Evolutionary conservation across 2,329 filamentous ascomycete genomes (phyloP).

Genomic region (Fusarium veterinarium): DNA sequence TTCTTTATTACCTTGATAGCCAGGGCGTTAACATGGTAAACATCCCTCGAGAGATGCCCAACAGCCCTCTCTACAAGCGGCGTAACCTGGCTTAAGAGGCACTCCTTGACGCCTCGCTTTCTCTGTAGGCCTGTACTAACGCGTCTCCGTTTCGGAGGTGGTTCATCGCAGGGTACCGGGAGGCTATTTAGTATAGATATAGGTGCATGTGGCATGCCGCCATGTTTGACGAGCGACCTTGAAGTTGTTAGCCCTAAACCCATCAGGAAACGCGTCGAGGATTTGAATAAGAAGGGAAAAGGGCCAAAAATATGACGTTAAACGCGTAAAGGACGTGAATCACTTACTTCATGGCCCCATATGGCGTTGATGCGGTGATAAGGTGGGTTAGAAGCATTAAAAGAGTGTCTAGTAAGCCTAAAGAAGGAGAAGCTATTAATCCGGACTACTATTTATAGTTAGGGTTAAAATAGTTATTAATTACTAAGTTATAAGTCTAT

Average conservation of each 20-base stretch:
- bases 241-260: constrained; percentile 44
- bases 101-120: constrained; percentile 38
- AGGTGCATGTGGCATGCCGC: constrained; percentile 28
- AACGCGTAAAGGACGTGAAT: constrained; percentile 2
- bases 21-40: constrained; percentile 45
- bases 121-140: constrained; percentile 34
- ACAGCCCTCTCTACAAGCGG: constrained; percentile 48
- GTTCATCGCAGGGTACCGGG: constrained; percentile 34
- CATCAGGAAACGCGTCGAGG: constrained; percentile 36
- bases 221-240: constrained; percentile 47
- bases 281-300: background rate
- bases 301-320: constrained; percentile 4
- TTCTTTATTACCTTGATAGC: constrained; percentile 45
- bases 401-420: constrained; percentile 6
- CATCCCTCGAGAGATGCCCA: constrained; percentile 34
- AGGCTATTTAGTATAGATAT: constrained; percentile 15
- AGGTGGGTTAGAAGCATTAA: constrained; percentile 10
- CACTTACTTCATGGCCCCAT: constrained; percentile 40
- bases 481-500: background rate
- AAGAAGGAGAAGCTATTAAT: constrained; percentile 20
- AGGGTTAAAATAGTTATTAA: background rate
- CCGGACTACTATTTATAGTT: background rate
- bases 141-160: constrained; percentile 49
- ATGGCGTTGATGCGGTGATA: constrained; percentile 22
- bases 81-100: constrained; percentile 48